A percentile compares a stretch with the other conserved stretches of the same genome.
phyloP scores from a whole-genome alignment of 192 early-diverging fungal species.

The Neocallimastix lanati region DNA sequence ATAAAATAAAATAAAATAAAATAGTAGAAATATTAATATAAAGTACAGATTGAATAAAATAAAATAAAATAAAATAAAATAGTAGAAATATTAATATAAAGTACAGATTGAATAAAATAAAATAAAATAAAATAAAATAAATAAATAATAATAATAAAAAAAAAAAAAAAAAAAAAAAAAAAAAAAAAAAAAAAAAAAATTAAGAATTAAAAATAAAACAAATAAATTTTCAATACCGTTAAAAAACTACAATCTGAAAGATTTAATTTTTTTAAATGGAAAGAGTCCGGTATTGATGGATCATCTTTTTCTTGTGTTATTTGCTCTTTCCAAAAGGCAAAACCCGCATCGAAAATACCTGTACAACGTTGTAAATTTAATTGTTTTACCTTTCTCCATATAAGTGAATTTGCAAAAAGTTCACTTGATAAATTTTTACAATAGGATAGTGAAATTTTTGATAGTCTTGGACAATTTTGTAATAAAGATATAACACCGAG shows the following conservation, averaged over 20 bases:
- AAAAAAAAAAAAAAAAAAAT: no score
- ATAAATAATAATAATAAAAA: no score
- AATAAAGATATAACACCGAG: constrained; percentile 30
- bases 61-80: no score
- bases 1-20: no score
- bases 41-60: no score
- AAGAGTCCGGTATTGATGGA: constrained; percentile 2
- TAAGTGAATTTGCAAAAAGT: constrained; percentile 25
- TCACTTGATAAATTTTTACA: constrained; percentile 57
- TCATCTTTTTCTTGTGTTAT: constrained; percentile 5
- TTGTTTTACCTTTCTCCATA: constrained; percentile 25
- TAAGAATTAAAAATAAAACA: no score
- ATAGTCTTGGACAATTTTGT: constrained; percentile 12
- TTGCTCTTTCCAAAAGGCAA: constrained; percentile 22
- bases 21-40: no score
- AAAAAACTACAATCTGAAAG: constrained; percentile 62
- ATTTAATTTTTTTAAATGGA: constrained; percentile 28
- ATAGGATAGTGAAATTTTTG: constrained; percentile 34
- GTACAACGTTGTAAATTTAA: constrained; percentile 63
- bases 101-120: no score
- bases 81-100: no score
- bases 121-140: no score
- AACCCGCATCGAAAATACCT: constrained; percentile 44
- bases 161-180: no score
- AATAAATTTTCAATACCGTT: constrained; percentile 4